Evolutionary conservation across 176 grass and related monocot genomes (phyloP).

Genomic region (Elaeis guineensis): DNA sequence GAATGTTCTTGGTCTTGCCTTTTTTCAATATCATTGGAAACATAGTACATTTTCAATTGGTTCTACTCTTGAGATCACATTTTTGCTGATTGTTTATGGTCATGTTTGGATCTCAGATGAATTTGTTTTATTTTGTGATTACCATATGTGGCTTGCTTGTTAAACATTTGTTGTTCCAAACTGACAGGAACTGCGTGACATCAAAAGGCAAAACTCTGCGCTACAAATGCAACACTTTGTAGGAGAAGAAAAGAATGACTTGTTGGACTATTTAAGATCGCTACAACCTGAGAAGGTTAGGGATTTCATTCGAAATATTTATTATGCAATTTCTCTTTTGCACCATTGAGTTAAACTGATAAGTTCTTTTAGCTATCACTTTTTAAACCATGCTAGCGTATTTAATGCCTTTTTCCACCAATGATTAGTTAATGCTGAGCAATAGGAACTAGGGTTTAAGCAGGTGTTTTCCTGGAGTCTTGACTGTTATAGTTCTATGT

Average conservation of each 20-base stretch:
- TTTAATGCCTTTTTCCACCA: too few species aligned
- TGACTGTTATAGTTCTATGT: too few species aligned
- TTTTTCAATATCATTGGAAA: too few species aligned
- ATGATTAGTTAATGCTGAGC: too few species aligned
- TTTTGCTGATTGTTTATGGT: too few species aligned
- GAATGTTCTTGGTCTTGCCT: too few species aligned
- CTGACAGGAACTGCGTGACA: slow-evolving; percentile 64
- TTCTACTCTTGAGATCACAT: too few species aligned
- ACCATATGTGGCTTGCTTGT: neutral
- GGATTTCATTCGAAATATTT: neutral
- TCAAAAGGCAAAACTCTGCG: slow-evolving; percentile 75
- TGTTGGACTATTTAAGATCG: slow-evolving; percentile 90
- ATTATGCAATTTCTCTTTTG: neutral
- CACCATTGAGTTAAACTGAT: neutral
- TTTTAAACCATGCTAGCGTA: too few species aligned
- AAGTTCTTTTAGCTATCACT: neutral
- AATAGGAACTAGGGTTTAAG: too few species aligned
- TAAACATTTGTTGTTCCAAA: neutral
- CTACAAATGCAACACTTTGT: slow-evolving; percentile 94
- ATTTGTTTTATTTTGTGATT: neutral
- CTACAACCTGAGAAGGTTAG: slow-evolving; percentile 76
- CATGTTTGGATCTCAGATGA: too few species aligned
- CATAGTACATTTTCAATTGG: too few species aligned
- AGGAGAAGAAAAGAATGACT: slow-evolving; percentile 87
- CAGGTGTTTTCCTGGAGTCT: too few species aligned